Evolutionary conservation across 768 basidiomycete species (phyloP), one percentile per base, ranked within the genome.

Genomic region (Solioccasus polychromus): DNA sequence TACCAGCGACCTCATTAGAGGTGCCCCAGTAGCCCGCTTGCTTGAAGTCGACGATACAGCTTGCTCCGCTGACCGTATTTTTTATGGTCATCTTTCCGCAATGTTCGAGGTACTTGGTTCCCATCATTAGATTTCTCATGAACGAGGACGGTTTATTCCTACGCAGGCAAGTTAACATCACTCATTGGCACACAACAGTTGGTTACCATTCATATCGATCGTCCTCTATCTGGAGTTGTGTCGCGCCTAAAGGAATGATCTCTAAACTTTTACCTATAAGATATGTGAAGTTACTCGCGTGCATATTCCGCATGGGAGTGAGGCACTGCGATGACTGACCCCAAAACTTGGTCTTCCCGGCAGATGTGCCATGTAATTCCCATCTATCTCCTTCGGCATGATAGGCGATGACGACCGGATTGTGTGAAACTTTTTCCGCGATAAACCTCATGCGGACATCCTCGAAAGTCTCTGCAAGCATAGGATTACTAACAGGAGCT

Each of bases 101-200:
- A 57, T 92, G 92, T 60, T 92, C 91, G 22, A 94, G 75, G 61
- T 93, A 94, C 59, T 92, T 92, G 20, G 88, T 85, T 9, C 92
- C 92, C 66, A 90, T 84, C 80, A 93, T 83, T 46, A 94, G 70
- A 66, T 92, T 92, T 49, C 91, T 73, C 73, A 92, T 82, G 66
- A 92, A 94, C 3, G 88, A 88, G 1, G 88, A 90, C 2, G 91
- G 91, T 53, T 85, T 88, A 37, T 78, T 84, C 90, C 91, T 91
- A 55, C 10, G 4, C 8, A 36, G 24, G 20, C 6, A 30, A 31
- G 35, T 49, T 8, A 44, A 42, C 20, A 39, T 35, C 40, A 35
- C 48, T 24, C 17, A 25, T 37, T 17, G 20, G 24, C 19, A 39
- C 22, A 38, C 12, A 25, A 32, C 24, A 12, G 8, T 24, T 31